These are phyloP conservation scores for Fusarium newnesense DNA, from an alignment of 2,329 filamentous ascomycete genomes.

Conservation along the genomic window DNA sequence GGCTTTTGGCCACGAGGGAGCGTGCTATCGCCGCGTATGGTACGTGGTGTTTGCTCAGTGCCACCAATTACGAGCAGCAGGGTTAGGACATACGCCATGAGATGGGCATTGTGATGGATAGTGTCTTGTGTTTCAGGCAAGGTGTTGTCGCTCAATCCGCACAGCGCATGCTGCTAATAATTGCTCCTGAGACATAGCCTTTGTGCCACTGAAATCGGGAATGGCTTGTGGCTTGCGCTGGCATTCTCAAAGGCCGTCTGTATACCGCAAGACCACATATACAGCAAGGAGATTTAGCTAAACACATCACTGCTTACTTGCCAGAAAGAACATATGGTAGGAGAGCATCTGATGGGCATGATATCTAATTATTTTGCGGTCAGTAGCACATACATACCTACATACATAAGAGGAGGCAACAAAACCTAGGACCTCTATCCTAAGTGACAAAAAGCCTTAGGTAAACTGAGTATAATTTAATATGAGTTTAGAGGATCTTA, in stretches of 20 bases:
- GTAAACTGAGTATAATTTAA: no score
- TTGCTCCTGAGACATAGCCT: not conserved
- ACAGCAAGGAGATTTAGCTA: not conserved
- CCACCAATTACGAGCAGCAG: conserved; percentile 5
- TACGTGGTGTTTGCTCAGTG: conserved; percentile 15
- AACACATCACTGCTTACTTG: not conserved
- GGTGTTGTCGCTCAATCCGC: not conserved
- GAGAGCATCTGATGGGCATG: conserved; percentile 19
- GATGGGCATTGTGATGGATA: conserved; percentile 34
- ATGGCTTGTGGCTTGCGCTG: not conserved
- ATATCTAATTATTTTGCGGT: conserved; percentile 12
- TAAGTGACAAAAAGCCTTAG: no score
- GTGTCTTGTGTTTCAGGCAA: conserved; percentile 39
- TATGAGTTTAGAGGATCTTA: no score
- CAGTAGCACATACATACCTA: conserved; percentile 4
- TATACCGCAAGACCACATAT: not conserved
- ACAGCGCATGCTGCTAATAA: not conserved
- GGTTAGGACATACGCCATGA: conserved; percentile 14
- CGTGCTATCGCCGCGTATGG: conserved; percentile 13
- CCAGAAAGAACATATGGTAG: not conserved
- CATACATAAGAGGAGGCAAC: no score
- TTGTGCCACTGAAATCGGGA: not conserved
- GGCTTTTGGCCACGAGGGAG: conserved; percentile 11
- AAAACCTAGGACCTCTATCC: no score
- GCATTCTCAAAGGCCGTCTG: not conserved